Conservation (phyloP, 768 basidiomycete genomes). For the Cystofilobasidium capitatum region DNA sequence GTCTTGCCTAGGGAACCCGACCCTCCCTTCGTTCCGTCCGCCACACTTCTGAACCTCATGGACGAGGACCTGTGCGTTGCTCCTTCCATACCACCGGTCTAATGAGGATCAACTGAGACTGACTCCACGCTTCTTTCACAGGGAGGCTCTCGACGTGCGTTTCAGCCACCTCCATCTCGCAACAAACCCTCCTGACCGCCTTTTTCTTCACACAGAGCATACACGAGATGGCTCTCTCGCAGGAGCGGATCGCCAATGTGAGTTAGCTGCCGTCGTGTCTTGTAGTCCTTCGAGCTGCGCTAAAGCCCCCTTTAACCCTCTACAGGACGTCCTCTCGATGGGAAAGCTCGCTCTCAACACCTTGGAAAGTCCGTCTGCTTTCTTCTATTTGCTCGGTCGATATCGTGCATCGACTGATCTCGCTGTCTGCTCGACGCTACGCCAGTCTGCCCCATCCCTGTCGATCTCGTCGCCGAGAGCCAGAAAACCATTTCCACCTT, state of each 20-base stretch:
- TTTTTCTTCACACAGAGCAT: neutral
- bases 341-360: neutral
- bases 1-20: neutral
- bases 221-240: constrained; percentile 13
- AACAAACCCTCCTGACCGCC: neutral
- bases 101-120: too few species aligned
- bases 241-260: constrained; percentile 12
- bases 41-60: neutral
- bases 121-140: neutral
- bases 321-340: constrained; percentile 5
- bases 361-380: neutral
- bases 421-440: constrained; percentile 4
- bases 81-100: too few species aligned
- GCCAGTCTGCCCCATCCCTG: constrained; percentile 34
- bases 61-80: neutral
- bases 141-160: neutral
- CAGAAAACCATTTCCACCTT: neutral
- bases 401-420: neutral
- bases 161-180: neutral
- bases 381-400: neutral
- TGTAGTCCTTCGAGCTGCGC: neutral
- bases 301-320: too few species aligned
- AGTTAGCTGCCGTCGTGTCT: neutral
- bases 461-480: constrained; percentile 33
- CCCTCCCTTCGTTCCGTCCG: neutral